Evolutionary conservation across 148 eudicot species (phyloP).

Genomic region (Salicornia ramosissima): DNA sequence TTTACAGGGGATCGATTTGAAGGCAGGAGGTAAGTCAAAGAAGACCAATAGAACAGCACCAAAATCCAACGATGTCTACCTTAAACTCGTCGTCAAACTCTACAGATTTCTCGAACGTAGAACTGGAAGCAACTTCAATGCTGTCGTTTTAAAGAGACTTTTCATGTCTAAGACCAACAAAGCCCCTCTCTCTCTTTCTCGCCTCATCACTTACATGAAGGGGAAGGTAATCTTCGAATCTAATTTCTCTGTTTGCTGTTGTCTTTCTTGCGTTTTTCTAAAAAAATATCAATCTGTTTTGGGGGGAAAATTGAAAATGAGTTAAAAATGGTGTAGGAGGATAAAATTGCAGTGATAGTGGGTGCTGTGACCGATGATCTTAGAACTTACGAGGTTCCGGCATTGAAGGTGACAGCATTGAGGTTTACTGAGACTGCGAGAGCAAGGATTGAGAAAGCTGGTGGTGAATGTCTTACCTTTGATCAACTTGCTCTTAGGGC

Average conservation of each 20-base stretch:
- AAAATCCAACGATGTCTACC: slow-evolving; percentile 36
- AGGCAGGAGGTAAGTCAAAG: slow-evolving; percentile 41
- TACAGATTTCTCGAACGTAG: slow-evolving; percentile 84
- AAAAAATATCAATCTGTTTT: too few relatives aligned
- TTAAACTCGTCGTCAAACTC: slow-evolving; percentile 42
- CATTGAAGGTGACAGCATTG: slow-evolving; percentile 66
- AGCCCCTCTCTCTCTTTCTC: slow-evolving; percentile 80
- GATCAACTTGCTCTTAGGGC: slow-evolving; percentile 91
- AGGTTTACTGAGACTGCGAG: slow-evolving; percentile 89
- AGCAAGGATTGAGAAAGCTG: slow-evolving; percentile 93
- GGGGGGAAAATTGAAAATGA: neutral
- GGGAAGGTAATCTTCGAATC: slow-evolving; percentile 48
- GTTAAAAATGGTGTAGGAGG: slow-evolving; percentile 38
- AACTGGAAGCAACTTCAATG: slow-evolving; percentile 84
- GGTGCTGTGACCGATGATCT: slow-evolving; percentile 76
- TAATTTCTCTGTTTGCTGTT: neutral
- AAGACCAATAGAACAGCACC: slow-evolving; percentile 36
- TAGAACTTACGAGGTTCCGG: slow-evolving; percentile 60
- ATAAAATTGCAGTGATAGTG: slow-evolving; percentile 66
- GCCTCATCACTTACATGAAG: slow-evolving; percentile 57
- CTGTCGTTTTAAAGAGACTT: slow-evolving; percentile 68
- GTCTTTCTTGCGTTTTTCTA: neutral
- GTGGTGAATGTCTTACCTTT: slow-evolving; percentile 85
- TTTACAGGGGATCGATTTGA: slow-evolving; percentile 37
- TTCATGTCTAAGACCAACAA: slow-evolving; percentile 91